A percentile compares a stretch with the other conserved stretches of the same genome.
Conservation (phyloP, 2,329 filamentous ascomycete species). For the Aspergillus terreus region DNA sequence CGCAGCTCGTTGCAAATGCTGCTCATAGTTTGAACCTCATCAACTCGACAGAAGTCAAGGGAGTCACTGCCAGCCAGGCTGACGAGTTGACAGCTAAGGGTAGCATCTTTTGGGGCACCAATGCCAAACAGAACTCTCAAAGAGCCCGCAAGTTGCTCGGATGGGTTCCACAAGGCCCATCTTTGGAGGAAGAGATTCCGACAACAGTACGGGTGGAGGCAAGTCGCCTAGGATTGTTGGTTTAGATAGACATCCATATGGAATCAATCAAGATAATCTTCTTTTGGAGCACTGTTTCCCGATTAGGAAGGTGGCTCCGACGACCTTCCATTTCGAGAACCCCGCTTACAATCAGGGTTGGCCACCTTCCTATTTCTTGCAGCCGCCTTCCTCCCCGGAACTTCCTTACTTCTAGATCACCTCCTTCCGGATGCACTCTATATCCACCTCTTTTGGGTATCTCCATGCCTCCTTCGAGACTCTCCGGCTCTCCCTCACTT, state of each 20-base stretch:
- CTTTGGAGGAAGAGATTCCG: conserved; percentile 23
- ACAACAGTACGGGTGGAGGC: conserved; percentile 21
- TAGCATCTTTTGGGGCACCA: conserved; percentile 28
- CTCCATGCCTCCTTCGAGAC: conserved; percentile 4
- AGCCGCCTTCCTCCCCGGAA: not conserved
- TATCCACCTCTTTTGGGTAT: not conserved
- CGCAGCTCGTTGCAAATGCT: conserved; percentile 17
- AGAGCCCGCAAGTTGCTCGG: conserved; percentile 19
- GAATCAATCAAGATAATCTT: not conserved
- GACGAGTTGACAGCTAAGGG: conserved; percentile 20
- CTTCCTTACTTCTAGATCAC: not conserved
- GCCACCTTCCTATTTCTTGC: not conserved
- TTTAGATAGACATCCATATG: not conserved
- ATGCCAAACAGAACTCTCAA: conserved; percentile 20
- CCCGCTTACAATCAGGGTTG: not conserved
- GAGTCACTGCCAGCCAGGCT: conserved; percentile 20
- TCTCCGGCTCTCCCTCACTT: conserved; percentile 2
- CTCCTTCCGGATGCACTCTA: not conserved
- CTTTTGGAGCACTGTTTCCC: too few relatives aligned
- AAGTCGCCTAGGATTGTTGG: conserved; percentile 4
- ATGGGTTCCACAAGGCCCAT: conserved; percentile 20
- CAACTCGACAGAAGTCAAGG: conserved; percentile 15
- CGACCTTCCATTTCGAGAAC: not conserved
- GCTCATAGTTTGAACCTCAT: conserved; percentile 18
- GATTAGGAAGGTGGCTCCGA: not conserved